These are phyloP conservation scores for Fusarium fujikuroi DNA, from an alignment of 2,329 filamentous ascomycete genomes.

Conservation along the genomic window DNA sequence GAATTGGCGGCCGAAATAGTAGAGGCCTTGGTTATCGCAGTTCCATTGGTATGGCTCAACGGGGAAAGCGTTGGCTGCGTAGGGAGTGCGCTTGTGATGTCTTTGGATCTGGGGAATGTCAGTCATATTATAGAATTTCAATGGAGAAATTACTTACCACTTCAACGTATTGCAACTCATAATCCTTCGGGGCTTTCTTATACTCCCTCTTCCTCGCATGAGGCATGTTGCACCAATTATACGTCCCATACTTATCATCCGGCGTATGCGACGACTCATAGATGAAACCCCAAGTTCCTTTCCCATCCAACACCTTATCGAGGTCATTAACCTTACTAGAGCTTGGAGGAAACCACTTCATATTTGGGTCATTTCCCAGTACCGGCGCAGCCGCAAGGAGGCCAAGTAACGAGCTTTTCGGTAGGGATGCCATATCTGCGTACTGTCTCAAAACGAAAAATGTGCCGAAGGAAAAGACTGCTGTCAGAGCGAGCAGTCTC, in stretches of 20 bases:
- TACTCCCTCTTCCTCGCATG: slow-evolving; percentile 79
- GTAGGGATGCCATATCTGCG: slow-evolving; percentile 22
- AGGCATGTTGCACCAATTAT: slow-evolving; percentile 91
- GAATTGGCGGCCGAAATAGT: slow-evolving; percentile 73
- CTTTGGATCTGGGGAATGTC: too few relatives aligned
- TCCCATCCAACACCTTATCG: slow-evolving; percentile 63
- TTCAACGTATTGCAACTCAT: slow-evolving; percentile 78
- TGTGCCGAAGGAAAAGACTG: neutral
- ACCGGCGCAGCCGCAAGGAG: slow-evolving; percentile 25
- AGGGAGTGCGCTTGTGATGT: slow-evolving; percentile 87
- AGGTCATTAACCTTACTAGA: slow-evolving; percentile 70
- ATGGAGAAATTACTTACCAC: too few relatives aligned
- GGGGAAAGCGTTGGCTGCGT: slow-evolving; percentile 80
- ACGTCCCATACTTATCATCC: slow-evolving; percentile 66
- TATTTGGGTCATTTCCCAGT: slow-evolving; percentile 47
- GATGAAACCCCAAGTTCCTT: slow-evolving; percentile 77
- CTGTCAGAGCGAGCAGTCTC: slow-evolving; percentile 7
- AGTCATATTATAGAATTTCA: too few relatives aligned
- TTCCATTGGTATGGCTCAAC: slow-evolving; percentile 77
- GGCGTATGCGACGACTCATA: slow-evolving; percentile 74
- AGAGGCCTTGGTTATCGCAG: slow-evolving; percentile 76
- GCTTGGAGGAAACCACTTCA: slow-evolving; percentile 68
- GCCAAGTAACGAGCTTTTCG: slow-evolving; percentile 19
- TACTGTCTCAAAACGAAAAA: slow-evolving; percentile 22
- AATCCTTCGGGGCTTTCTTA: slow-evolving; percentile 62